Evolutionary conservation across 441 rosid species (phyloP), one percentile per base, ranked within the genome.

Genomic region (Syzygium syzygioides): DNA sequence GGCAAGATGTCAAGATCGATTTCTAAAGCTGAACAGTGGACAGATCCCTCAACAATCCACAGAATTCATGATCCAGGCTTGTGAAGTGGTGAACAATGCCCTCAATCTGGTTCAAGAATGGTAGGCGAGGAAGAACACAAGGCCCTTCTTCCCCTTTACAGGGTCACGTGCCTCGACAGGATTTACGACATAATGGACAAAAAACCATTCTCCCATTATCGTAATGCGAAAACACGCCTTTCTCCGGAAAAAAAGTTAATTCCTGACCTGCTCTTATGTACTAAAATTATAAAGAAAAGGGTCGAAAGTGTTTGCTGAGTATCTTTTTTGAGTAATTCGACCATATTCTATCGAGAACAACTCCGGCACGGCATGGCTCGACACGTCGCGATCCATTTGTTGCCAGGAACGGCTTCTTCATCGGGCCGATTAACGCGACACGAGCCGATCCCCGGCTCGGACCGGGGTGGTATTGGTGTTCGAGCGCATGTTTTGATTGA

Each of bases 311-410:
- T 6, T 37, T 25, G n/a, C 23, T 4, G 76, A 32, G 41, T 9
- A 76, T 12, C n/a, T 76, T 60, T 60, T 60, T 23, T 76, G n/a
- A 23, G 52, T 12, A 45, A 41, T 37, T 10, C 12, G 52, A 0
- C 15, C 83, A 13, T 14, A 13, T 34, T 34, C 4, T 10, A 6
- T 19, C 45, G 8, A 10, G 8, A 6, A 11, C 14, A 37, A 23
- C 15, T 20, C 3, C 4, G 5, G 5, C 5, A 34, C 12, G 0
- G 26, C 50, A 37, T 13, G 1, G 8, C 71, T 14, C 18, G 7
- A 62, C 20, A n/a, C 0, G 10, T 14, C 1, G 0, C 5, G 3
- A 19, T 10, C 7, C 23, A 0, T 6, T 28, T 0, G 2, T 1
- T 9, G 10, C 20, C 1, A 4, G 5, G 34, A 18, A 1, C 0